Conservation (phyloP, 148 eudicot species). For the Gaultheria prostrata region DNA sequence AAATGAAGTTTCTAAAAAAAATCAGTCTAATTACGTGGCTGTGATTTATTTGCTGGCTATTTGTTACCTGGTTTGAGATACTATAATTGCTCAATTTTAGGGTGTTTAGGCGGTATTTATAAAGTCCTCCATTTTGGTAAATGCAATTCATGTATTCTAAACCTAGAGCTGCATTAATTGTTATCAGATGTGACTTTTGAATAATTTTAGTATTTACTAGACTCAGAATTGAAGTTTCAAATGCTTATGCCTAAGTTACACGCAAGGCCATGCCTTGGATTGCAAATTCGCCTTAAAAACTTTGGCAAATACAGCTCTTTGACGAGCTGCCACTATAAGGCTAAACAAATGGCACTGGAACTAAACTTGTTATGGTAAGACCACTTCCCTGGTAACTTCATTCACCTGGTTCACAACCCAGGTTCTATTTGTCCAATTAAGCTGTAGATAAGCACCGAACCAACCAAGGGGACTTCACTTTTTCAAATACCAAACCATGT, state of each 20-base stretch:
- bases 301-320: background rate
- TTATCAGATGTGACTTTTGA: background rate
- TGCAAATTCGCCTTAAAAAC: background rate
- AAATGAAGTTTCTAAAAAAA: too few species aligned
- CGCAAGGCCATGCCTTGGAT: background rate
- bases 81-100: background rate
- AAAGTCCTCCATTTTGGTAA: background rate
- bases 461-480: too few species aligned
- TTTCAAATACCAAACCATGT: background rate
- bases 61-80: background rate
- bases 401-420: background rate
- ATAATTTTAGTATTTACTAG: background rate
- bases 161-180: background rate
- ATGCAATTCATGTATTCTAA: background rate
- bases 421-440: too few species aligned
- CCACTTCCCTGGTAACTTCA: background rate
- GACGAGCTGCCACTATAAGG: background rate
- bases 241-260: background rate
- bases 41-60: background rate
- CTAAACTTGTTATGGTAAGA: background rate
- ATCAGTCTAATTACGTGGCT: too few species aligned
- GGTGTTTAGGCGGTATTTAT: background rate
- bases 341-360: background rate
- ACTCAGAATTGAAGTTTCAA: background rate
- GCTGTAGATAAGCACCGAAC: background rate